Conservation (phyloP, 805 yeast genomes). For the Yamadazyma tumulicola region DNA sequence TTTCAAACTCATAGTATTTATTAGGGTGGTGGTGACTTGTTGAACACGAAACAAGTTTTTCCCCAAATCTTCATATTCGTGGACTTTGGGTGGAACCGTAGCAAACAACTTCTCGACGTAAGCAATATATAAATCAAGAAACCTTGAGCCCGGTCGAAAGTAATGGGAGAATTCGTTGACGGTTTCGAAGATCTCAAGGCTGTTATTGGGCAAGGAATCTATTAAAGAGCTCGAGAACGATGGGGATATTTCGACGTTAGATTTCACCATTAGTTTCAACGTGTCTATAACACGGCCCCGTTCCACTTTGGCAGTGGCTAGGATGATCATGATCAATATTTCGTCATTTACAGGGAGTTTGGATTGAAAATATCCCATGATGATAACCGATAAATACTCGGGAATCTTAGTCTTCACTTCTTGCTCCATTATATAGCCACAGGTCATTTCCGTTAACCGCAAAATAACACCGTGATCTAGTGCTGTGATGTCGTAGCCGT, state of each 20-base stretch:
- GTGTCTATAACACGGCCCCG: slow-evolving; percentile 4
- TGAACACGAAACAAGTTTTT: slow-evolving; percentile 16
- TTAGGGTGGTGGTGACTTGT: slow-evolving; percentile 1
- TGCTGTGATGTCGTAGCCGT: background rate
- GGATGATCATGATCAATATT: slow-evolving; percentile 23
- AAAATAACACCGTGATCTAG: slow-evolving; percentile 8
- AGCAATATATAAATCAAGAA: slow-evolving; percentile 17
- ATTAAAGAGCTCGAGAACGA: slow-evolving; percentile 7
- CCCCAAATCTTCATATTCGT: slow-evolving; percentile 32
- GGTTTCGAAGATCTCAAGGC: slow-evolving; percentile 3
- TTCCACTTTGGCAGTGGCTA: slow-evolving; percentile 21
- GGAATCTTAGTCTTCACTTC: slow-evolving; percentile 19
- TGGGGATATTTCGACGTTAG: slow-evolving; percentile 7
- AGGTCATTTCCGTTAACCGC: slow-evolving; percentile 3
- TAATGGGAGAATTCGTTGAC: background rate
- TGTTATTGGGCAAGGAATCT: slow-evolving; percentile 4
- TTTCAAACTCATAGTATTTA: background rate
- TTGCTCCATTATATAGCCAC: slow-evolving; percentile 2
- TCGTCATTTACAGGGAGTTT: slow-evolving; percentile 14
- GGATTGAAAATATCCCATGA: slow-evolving; percentile 17
- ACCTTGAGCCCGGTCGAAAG: slow-evolving; percentile 17
- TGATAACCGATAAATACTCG: slow-evolving; percentile 23
- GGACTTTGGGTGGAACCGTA: slow-evolving; percentile 27
- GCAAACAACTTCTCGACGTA: slow-evolving; percentile 28
- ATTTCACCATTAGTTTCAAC: slow-evolving; percentile 7